Evolutionary conservation across 495 filamentous ascomycete genomes (phyloP).

Genomic region (Pyronema omphalodes): DNA sequence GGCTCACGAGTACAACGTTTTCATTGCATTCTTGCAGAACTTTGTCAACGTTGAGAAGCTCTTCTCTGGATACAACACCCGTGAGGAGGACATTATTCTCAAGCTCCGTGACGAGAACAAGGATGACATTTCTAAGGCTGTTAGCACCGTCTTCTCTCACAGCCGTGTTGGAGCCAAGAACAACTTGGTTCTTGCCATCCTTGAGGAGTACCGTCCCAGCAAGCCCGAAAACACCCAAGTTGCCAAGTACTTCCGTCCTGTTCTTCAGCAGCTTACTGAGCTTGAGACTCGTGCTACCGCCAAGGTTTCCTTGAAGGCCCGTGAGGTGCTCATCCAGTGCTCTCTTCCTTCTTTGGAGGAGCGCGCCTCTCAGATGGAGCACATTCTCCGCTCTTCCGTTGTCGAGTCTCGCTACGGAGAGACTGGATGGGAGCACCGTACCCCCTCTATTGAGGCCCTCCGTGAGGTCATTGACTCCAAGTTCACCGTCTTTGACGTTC

Average conservation of each 20-base stretch:
- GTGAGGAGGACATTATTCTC: slow-evolving; percentile 89
- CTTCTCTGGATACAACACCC: slow-evolving; percentile 64
- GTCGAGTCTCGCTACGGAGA: slow-evolving; percentile 92
- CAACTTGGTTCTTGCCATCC: slow-evolving; percentile 75
- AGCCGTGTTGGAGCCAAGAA: slow-evolving; percentile 85
- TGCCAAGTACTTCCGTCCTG: slow-evolving; percentile 65
- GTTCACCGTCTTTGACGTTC: slow-evolving; percentile 92
- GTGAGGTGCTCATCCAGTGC: slow-evolving; percentile 91
- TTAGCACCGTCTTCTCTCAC: slow-evolving; percentile 81
- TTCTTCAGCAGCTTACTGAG: slow-evolving; percentile 72
- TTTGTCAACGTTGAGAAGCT: slow-evolving; percentile 70
- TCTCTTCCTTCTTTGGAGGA: slow-evolving; percentile 91
- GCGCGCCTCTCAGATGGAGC: slow-evolving; percentile 89
- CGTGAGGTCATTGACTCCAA: slow-evolving; percentile 97
- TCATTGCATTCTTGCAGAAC: slow-evolving; percentile 54
- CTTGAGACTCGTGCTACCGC: slow-evolving; percentile 76
- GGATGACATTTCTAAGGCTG: slow-evolving; percentile 66
- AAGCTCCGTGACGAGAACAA: slow-evolving; percentile 91
- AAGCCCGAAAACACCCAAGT: slow-evolving; percentile 78
- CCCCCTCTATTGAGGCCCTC: slow-evolving; percentile 67
- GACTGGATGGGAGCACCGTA: slow-evolving; percentile 90
- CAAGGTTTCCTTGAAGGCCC: slow-evolving; percentile 91
- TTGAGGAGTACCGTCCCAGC: slow-evolving; percentile 89
- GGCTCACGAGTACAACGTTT: slow-evolving; percentile 69
- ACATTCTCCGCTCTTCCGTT: slow-evolving; percentile 93